Evolutionary conservation across 371 early-diverging fungal genomes (phyloP).

Genomic region (Mucor piriformis): DNA sequence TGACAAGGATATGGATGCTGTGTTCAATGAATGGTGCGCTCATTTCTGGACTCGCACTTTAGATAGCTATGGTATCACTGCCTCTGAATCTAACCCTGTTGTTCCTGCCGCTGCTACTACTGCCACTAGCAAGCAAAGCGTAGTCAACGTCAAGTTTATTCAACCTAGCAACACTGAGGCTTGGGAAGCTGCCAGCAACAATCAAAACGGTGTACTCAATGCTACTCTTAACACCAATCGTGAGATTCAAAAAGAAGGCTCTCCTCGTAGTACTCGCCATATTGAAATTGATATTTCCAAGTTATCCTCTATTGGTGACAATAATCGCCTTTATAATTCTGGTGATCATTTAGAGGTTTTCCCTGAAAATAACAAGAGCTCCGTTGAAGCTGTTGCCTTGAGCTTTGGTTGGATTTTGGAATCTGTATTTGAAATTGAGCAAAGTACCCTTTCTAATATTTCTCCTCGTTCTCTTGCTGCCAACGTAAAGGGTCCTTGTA

Average conservation of each 20-base stretch:
- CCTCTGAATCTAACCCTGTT: constrained; percentile 34
- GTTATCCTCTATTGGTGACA: constrained; percentile 25
- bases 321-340: constrained; percentile 41
- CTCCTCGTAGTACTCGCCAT: constrained; percentile 52
- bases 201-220: constrained; percentile 36
- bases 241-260: constrained; percentile 41
- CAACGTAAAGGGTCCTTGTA: constrained; percentile 49
- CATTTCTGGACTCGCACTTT: constrained; percentile 48
- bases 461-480: constrained; percentile 57
- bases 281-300: constrained; percentile 47
- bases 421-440: constrained; percentile 54
- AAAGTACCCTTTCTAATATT: constrained; percentile 25
- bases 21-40: constrained; percentile 51
- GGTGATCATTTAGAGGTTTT: constrained; percentile 64
- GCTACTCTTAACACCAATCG: constrained; percentile 26
- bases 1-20: constrained; percentile 55
- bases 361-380: constrained; percentile 44
- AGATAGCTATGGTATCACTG: constrained; percentile 34
- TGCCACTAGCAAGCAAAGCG: background rate
- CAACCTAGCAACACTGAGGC: constrained; percentile 30
- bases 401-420: constrained; percentile 56
- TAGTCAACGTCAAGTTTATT: constrained; percentile 30
- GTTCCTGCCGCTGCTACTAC: constrained; percentile 35
- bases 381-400: constrained; percentile 51
- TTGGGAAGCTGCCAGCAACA: constrained; percentile 32